Base-by-base conservation (phyloP, 1,284 basidiomycete species). In the Mycena sp. region DNA sequence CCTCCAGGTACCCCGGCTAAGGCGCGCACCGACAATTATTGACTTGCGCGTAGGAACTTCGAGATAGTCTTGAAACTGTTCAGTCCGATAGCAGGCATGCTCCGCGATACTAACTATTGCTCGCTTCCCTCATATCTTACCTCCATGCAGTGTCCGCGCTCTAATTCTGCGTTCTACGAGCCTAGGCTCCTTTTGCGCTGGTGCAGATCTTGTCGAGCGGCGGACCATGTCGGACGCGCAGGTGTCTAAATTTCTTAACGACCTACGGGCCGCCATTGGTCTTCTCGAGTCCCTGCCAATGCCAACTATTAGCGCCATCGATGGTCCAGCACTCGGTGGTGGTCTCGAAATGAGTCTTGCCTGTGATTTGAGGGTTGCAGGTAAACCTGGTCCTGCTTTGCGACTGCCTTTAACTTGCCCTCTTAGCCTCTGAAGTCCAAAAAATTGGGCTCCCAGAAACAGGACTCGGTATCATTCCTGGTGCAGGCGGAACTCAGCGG, bases 401-500 rank as follows among this genome's bases (percentile, higher is more conserved):
- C 38, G 41, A 38, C 23, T 53, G 40, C 63, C 54, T 25, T 57
- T 37, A 32, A 58, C 17, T 51, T 37, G 58, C 59, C 21, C 68
- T 16, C 23, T 10, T 44, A 83, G 79, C 74, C 41, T 87, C 87
- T 65, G 78, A 79, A 29, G 92, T 92, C 19, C 87, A 87, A 35
- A 92, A 92, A 76, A 90, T 96, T 50, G 92, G 93, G 3, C 78
- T 96, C 14, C 93, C 94, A 3, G 94, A 96, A 77, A 90, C 89
- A 3, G 86, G 89, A 57, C 83, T 97, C 21, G 96, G 95, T 6
- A 98, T 98, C 68, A 98, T 98, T 60, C 96, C 96, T 14, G 96
- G 96, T 50, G 95, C 94, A n/a, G 95, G 95, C 3, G 95, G 95
- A 1, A 98, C 96, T 1, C 95, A 96, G 72, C 85, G 96, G 35